Evolutionary conservation across 192 early-diverging fungal species (phyloP).

Genomic region (Phycomyces nitens): DNA sequence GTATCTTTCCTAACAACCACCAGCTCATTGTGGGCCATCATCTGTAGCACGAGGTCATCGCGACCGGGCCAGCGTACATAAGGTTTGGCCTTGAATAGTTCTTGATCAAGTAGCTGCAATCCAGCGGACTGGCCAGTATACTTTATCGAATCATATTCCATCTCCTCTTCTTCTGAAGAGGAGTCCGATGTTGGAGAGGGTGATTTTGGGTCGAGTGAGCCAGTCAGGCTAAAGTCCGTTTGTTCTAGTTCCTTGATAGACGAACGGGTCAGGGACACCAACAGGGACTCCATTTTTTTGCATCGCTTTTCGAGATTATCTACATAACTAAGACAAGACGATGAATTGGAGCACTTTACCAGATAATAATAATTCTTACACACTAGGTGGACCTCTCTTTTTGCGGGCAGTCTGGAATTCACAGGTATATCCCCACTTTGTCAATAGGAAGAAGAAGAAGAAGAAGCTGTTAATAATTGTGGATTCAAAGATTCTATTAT

Average conservation of each 20-base stretch:
- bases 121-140: constrained; percentile 30
- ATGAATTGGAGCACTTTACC: too few species aligned
- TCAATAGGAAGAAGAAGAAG: neutral
- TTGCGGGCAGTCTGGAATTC: constrained; percentile 29
- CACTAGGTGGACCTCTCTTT: constrained; percentile 33
- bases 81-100: constrained; percentile 22
- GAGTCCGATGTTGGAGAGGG: neutral
- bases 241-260: constrained; percentile 30
- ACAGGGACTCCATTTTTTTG: constrained; percentile 31
- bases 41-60: constrained; percentile 22
- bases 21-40: constrained; percentile 26
- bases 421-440: constrained; percentile 28
- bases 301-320: constrained; percentile 28
- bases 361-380: constrained; percentile 14
- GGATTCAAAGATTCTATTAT: too few species aligned
- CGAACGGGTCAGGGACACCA: constrained; percentile 18
- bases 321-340: constrained; percentile 18
- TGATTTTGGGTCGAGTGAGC: neutral
- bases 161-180: constrained; percentile 10
- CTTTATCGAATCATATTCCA: constrained; percentile 31
- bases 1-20: constrained; percentile 27
- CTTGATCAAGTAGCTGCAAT: constrained; percentile 24
- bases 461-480: too few species aligned
- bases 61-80: constrained; percentile 29
- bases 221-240: constrained; percentile 5